phyloP scores from a whole-genome alignment of 2,329 filamentous ascomycete species.

The Penicillium concentricum region DNA sequence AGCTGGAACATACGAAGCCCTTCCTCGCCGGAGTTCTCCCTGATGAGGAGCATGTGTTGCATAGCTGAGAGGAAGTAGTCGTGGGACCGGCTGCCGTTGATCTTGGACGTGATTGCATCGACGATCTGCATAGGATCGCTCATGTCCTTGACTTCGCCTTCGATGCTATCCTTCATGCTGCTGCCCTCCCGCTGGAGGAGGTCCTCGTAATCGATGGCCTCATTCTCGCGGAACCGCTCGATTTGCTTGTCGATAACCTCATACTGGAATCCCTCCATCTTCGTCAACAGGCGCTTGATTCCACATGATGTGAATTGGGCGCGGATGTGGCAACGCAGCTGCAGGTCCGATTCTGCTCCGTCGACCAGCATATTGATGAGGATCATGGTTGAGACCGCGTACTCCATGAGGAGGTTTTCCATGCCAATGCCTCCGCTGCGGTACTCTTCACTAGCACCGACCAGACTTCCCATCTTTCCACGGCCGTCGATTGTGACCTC shows the following conservation, averaged over 20 bases:
- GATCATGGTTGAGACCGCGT: constrained; percentile 90
- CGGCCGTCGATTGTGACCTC: constrained; percentile 96
- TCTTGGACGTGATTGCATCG: constrained; percentile 83
- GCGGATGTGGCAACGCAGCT: constrained; percentile 88
- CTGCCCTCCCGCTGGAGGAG: constrained; percentile 87
- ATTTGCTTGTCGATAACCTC: constrained; percentile 98
- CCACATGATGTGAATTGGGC: constrained; percentile 96
- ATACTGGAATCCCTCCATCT: constrained; percentile 99
- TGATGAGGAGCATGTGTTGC: constrained; percentile 90
- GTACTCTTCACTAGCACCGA: constrained; percentile 94
- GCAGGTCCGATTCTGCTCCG: constrained; percentile 81
- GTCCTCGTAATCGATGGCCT: constrained; percentile 97
- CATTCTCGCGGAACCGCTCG: constrained; percentile 86
- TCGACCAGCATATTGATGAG: constrained; percentile 97
- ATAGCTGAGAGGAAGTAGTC: constrained; percentile 96
- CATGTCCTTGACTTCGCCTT: constrained; percentile 85
- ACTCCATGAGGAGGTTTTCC: constrained; percentile 99
- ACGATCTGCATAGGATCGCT: constrained; percentile 91
- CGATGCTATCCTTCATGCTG: constrained; percentile 83
- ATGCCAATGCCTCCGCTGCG: constrained; percentile 95
- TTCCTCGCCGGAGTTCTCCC: constrained; percentile 89
- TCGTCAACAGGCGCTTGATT: constrained; percentile 87
- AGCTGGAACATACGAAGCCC: constrained; percentile 93
- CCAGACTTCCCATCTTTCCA: constrained; percentile 97
- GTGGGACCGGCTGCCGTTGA: constrained; percentile 79